Evolutionary conservation across 2,329 filamentous ascomycete species (phyloP), one percentile per base, ranked within the genome.

Genomic region (Monosporascus sp.): DNA sequence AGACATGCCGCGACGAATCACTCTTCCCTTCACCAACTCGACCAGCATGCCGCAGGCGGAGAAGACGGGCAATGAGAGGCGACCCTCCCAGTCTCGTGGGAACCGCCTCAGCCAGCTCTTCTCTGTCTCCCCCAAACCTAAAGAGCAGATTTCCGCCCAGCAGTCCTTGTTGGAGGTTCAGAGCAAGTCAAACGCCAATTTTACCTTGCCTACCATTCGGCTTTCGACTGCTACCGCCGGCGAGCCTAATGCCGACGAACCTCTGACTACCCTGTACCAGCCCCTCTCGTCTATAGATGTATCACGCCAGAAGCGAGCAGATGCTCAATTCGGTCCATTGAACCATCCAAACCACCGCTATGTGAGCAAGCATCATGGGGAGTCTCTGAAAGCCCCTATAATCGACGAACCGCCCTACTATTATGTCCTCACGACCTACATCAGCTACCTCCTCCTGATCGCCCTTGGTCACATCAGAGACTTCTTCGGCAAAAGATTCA

Each of bases 371-470:
- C 91, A 95, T 69, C 85, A 88, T 57, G 93, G 92, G 62, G 83
- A 85, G 63, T 82, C 87, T 40, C 87, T 97, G 54, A 85, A 86
- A 46, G 83, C 91, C 38, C 92, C 93, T 5, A 78, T 97, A 55
- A 90, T 96, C 69, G 94, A 99, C 67, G 93, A 97, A 71, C 93
- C 94, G 43, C 91, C 93, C 19, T 97, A 97, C 76, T 97, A 92
- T 78, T 97, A 89, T 74, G 84, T 99, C 65, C 82, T 99, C 63
- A 97, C 94, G 37, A 99, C 94, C 65, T 99, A 99, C 78, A 90
- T 99, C 73, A 97, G 91, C 74, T 99, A 99, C 72, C 81, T 99
- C 59, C 86, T 97, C 62, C 82, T 99, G 65, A 97, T 99, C 69
- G 85, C 94, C 60, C 92, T 97, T 60, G 94, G 94, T 53, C 94